Conservation (phyloP, 75 land plant species). For the Picea sitchensis region DNA sequence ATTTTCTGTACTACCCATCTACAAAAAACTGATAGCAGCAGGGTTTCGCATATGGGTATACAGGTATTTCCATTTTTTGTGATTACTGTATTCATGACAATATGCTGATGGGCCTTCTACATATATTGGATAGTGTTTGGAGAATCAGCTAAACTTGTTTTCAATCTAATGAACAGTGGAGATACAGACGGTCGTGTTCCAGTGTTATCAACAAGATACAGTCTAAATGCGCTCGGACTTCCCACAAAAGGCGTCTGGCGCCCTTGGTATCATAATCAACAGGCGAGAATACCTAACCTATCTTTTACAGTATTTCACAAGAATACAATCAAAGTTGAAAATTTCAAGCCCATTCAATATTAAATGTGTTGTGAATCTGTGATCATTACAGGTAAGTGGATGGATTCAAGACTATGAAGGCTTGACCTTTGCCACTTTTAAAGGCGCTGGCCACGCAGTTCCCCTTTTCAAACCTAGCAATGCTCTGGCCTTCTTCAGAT, state of each 20-base stretch:
- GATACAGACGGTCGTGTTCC: constrained; percentile 37
- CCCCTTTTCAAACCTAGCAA: constrained; percentile 52
- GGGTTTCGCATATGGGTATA: constrained; percentile 60
- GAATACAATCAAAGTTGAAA: too few species aligned
- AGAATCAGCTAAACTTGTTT: background rate
- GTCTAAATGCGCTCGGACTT: constrained; percentile 16
- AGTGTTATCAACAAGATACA: constrained; percentile 36
- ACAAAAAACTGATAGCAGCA: constrained; percentile 53
- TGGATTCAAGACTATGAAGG: constrained; percentile 62
- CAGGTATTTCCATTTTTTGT: constrained; percentile 24
- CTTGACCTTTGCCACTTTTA: constrained; percentile 67
- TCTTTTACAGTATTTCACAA: too few species aligned
- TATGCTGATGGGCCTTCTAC: background rate
- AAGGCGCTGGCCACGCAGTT: constrained; percentile 85
- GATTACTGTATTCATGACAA: background rate
- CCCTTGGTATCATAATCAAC: constrained; percentile 23
- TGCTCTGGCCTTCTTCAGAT: constrained; percentile 42
- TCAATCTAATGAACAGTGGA: constrained; percentile 25
- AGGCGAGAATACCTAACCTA: constrained; percentile 11
- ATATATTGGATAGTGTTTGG: background rate
- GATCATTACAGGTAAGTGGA: constrained; percentile 35
- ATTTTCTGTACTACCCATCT: constrained; percentile 64
- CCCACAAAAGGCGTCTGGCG: constrained; percentile 17
- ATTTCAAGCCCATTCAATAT: too few species aligned
- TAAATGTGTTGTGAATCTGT: too few species aligned